Base-by-base conservation (phyloP, 2,329 filamentous ascomycete genomes). In the Rhynchosporium secalis region DNA sequence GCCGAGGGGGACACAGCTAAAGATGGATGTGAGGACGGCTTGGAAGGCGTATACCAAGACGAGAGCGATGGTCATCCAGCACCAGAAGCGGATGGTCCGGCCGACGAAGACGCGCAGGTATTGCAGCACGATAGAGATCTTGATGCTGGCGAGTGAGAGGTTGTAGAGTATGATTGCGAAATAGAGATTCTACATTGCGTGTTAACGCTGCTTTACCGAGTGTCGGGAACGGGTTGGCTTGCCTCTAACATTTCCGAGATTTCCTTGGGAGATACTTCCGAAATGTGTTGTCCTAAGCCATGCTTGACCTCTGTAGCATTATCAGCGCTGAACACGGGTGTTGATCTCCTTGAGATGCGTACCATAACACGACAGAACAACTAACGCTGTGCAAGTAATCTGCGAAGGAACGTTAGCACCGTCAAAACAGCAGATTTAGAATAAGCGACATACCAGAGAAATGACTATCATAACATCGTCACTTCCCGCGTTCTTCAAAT, bases 31-130 rank as follows among this genome's bases (percentile, higher is more conserved):
- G 9, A 66, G 13, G n/a, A 69, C 33, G 10, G 52, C 55, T n/a
- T 49, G 10, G 6, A 67, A 5, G 13, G 66, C 61, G 28, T 62
- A 65, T 8, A 52, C n/a, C 8, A 41, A 28, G 20, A 68, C 48
- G 26, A 70, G 10, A 26, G 36, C 48, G 8, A 70, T 58, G 2
- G 57, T 26, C 4, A 31, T 43, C 65, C 62, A 66, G 60, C 67
- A 66, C 4, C 56, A 49, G 10, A 43, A 43, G 28, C 62, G 67
- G 29, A 73, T 74, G 15, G 55, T 61, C 1, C 60, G 57, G n/a
- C 69, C 67, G 15, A 70, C 58, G 59, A 78, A 78, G 28, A 78
- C 75, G 28, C 76, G 75, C 1, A 75, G 72, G 70, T 78, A 77
- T 49, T 76, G 76, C n/a, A 77, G 66, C 6, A 77, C 63, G 52